Conservation (phyloP, 768 basidiomycete species). For the Mycena polygramma region DNA sequence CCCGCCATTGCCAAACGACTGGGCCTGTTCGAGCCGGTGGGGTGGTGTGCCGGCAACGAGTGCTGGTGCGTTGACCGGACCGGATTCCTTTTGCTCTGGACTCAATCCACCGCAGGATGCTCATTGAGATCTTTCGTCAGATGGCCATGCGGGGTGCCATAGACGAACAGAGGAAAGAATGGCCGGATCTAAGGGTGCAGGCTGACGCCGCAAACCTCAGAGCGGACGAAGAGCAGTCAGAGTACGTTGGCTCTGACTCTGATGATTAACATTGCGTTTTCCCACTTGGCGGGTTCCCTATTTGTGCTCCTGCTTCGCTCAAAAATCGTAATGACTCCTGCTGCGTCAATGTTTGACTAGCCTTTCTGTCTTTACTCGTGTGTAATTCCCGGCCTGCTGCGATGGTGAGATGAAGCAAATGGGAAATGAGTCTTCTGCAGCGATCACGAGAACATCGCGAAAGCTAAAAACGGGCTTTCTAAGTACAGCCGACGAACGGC, state of each 20-base stretch:
- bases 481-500: too few species aligned
- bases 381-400: neutral
- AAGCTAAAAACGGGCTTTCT: neutral
- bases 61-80: conserved; percentile 10
- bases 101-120: conserved; percentile 10
- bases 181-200: neutral
- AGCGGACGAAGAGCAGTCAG: conserved; percentile 9
- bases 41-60: conserved; percentile 36
- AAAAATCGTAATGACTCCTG: too few species aligned
- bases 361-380: too few species aligned
- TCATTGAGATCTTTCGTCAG: conserved; percentile 19
- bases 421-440: conserved; percentile 18
- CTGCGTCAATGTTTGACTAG: too few species aligned
- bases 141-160: conserved; percentile 17
- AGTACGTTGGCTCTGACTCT: conserved; percentile 22
- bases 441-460: conserved; percentile 19
- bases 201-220: neutral
- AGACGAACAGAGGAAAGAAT: conserved; percentile 27
- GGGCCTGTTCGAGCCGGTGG: neutral
- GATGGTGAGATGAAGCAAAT: neutral
- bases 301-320: neutral
- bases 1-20: conserved; percentile 18
- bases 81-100: neutral
- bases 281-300: too few species aligned
- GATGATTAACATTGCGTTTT: conserved; percentile 5